These are phyloP conservation scores for Panicum virgatum DNA, from an alignment of 202 grass and related monocot species.

Conservation along the genomic window DNA sequence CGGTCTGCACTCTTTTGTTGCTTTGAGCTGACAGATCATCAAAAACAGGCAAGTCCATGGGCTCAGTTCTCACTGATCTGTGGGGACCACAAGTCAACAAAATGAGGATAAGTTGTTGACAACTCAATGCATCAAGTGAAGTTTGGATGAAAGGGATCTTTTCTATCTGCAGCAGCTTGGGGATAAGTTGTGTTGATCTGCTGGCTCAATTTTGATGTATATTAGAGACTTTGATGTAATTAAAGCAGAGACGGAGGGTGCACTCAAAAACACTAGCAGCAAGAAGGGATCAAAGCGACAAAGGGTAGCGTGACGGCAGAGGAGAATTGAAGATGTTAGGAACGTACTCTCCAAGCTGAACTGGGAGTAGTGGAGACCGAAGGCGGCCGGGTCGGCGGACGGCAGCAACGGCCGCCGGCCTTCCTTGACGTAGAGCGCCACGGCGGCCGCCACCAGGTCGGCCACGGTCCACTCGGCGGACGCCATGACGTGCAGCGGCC, in stretches of 20 bases:
- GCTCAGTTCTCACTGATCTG: too few species aligned
- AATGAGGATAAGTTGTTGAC: background rate
- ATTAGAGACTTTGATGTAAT: background rate
- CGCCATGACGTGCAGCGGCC: conserved; percentile 89
- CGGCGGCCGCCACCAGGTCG: conserved; percentile 61
- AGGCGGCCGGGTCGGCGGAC: conserved; percentile 44
- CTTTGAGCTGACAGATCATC: background rate
- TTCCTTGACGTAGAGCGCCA: conserved; percentile 75
- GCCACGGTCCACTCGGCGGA: conserved; percentile 67
- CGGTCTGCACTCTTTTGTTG: background rate
- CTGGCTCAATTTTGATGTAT: background rate
- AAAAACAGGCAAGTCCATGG: too few species aligned
- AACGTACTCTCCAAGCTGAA: conserved; percentile 86
- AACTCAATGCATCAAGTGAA: background rate
- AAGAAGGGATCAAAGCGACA: too few species aligned
- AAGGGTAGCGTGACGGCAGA: background rate
- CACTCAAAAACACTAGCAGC: too few species aligned
- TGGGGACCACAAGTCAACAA: background rate
- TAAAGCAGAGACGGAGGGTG: background rate
- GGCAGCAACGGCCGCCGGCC: conserved; percentile 57
- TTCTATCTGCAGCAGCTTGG: background rate
- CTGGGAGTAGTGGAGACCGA: conserved; percentile 88
- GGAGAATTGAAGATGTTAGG: background rate
- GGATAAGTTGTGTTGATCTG: background rate
- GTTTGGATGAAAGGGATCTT: background rate